phyloP scores from a whole-genome alignment of 768 basidiomycete species.

The Tricholoma bakamatsutake region DNA sequence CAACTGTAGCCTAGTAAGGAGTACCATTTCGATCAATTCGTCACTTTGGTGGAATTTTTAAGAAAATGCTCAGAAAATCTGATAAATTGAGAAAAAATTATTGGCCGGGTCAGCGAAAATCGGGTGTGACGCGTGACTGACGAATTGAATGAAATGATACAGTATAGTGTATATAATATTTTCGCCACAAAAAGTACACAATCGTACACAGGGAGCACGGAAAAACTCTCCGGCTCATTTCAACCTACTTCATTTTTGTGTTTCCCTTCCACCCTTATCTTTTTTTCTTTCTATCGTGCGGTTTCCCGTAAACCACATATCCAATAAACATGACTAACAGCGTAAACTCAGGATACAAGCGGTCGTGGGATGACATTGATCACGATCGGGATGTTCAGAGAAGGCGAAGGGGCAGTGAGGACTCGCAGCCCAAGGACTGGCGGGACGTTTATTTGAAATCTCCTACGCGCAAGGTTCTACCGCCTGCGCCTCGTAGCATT shows the following conservation, averaged over 20 bases:
- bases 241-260: conserved; percentile 5
- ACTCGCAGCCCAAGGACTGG: conserved; percentile 50
- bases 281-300: conserved; percentile 60
- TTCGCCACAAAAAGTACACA: neutral
- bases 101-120: no score
- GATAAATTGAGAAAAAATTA: no score
- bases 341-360: conserved; percentile 76
- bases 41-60: no score
- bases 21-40: no score
- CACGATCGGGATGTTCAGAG: conserved; percentile 42
- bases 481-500: conserved; percentile 20
- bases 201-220: neutral
- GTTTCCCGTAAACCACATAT: conserved; percentile 64
- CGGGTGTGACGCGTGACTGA: no score
- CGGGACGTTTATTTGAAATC: conserved; percentile 58
- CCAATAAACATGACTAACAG: conserved; percentile 63
- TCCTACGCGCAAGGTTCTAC: conserved; percentile 21
- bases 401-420: conserved; percentile 49
- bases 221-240: neutral
- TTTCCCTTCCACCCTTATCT: conserved; percentile 8
- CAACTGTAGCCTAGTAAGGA: no score
- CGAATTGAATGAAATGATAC: no score
- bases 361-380: conserved; percentile 59
- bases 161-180: no score
- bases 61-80: no score